Conservation (phyloP, 108 stramenopile genomes). For the Licmophora abbreviata region DNA sequence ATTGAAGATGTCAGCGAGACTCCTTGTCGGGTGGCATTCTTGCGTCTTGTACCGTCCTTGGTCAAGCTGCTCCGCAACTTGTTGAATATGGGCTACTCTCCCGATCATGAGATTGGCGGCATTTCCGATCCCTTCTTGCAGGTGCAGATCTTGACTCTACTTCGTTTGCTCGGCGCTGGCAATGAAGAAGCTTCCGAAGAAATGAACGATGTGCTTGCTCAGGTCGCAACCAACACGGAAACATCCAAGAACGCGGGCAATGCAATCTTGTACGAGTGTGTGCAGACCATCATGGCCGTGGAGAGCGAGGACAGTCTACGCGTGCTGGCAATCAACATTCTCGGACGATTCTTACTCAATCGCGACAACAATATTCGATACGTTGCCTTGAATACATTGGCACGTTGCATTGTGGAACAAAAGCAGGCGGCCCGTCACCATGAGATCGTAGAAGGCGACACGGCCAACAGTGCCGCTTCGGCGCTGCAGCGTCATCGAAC, state of each 20-base stretch:
- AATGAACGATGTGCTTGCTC: slow-evolving; percentile 97
- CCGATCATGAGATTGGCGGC: slow-evolving; percentile 93
- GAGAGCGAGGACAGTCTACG: slow-evolving; percentile 93
- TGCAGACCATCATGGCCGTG: slow-evolving; percentile 95
- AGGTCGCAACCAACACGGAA: slow-evolving; percentile 98
- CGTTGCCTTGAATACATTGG: slow-evolving; percentile 94
- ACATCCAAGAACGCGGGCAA: slow-evolving; percentile 97
- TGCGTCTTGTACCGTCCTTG: slow-evolving; percentile 82
- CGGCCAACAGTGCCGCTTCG: slow-evolving; percentile 60
- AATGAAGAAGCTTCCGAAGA: slow-evolving; percentile 81
- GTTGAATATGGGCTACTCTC: slow-evolving; percentile 84
- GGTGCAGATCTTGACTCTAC: slow-evolving; percentile 85
- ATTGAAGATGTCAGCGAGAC: slow-evolving; percentile 30
- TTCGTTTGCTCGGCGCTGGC: slow-evolving; percentile 81
- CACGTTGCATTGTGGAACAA: slow-evolving; percentile 59
- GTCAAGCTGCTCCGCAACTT: slow-evolving; percentile 92
- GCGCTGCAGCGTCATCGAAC: slow-evolving; percentile 87
- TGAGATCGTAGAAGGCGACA: too few species aligned
- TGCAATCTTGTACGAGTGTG: slow-evolving; percentile 98
- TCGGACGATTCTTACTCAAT: slow-evolving; percentile 96
- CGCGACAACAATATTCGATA: slow-evolving; percentile 99
- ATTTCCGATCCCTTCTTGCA: slow-evolving; percentile 96
- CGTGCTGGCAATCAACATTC: slow-evolving; percentile 96
- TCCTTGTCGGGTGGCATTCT: slow-evolving; percentile 57
- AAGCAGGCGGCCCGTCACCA: slow-evolving; percentile 13